Evolutionary conservation across 306 rosid species (phyloP).

Genomic region (Quillaja saponaria): DNA sequence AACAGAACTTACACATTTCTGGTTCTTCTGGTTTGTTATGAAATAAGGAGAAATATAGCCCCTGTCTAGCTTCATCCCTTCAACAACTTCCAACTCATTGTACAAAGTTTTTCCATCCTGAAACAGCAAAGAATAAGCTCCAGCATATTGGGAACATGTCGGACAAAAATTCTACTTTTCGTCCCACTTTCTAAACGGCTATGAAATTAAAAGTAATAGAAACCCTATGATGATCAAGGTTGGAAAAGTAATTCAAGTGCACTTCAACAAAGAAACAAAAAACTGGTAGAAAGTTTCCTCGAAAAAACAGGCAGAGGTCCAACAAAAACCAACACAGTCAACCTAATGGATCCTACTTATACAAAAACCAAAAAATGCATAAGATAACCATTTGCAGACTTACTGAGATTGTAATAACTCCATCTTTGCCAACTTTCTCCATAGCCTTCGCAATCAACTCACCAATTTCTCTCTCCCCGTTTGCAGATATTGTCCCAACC

Average conservation of each 20-base stretch:
- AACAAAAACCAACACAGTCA: too few relatives aligned
- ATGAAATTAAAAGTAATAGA: too few relatives aligned
- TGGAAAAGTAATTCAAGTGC: too few relatives aligned
- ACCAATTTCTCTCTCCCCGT: constrained; percentile 95
- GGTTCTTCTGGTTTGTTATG: constrained; percentile 86
- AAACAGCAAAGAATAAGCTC: constrained; percentile 25
- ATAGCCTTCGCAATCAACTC: constrained; percentile 95
- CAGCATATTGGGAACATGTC: constrained; percentile 1
- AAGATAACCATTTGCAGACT: constrained; percentile 22
- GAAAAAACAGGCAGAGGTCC: too few relatives aligned
- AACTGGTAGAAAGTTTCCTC: too few relatives aligned
- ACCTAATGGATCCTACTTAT: too few relatives aligned
- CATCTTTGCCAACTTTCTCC: constrained; percentile 99
- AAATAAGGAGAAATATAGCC: constrained; percentile 95
- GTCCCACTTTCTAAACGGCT: too few relatives aligned
- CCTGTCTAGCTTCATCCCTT: constrained; percentile 98
- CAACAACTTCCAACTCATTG: constrained; percentile 96
- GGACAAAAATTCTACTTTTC: not conserved
- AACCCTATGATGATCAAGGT: too few relatives aligned
- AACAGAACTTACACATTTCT: constrained; percentile 77
- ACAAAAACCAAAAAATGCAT: too few relatives aligned
- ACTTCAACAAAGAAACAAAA: too few relatives aligned
- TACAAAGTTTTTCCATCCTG: constrained; percentile 92
- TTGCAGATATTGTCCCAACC: constrained; percentile 96
- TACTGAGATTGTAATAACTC: constrained; percentile 89